Percentiles rank a stretch among this genome's conserved stretches.
Conservation (phyloP, 2,329 filamentous ascomycete genomes). For the Talaromyces atroroseus region DNA sequence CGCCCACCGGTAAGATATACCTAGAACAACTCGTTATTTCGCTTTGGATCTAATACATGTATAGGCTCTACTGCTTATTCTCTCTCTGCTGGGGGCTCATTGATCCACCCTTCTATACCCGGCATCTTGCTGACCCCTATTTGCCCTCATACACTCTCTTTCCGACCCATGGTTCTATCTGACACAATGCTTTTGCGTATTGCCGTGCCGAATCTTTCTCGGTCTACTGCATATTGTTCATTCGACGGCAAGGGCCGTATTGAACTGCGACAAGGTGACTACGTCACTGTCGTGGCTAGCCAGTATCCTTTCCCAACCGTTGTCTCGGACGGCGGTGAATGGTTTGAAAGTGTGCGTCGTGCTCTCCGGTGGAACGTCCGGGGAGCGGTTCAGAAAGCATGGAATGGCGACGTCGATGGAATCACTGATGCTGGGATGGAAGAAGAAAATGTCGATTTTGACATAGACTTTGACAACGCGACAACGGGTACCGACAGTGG, state of each 20-base stretch:
- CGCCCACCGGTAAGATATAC: constrained; percentile 64
- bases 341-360: constrained; percentile 92
- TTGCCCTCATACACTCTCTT: constrained; percentile 93
- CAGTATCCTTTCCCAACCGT: constrained; percentile 98
- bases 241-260: constrained; percentile 97
- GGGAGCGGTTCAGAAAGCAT: constrained; percentile 86
- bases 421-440: constrained; percentile 23
- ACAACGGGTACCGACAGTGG: constrained; percentile 41
- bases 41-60: constrained; percentile 10
- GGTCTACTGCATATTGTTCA: constrained; percentile 90
- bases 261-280: constrained; percentile 86
- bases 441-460: constrained; percentile 64
- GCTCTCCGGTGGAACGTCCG: constrained; percentile 94
- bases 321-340: constrained; percentile 80
- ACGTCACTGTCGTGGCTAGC: constrained; percentile 91
- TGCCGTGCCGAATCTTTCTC: constrained; percentile 74
- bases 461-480: constrained; percentile 77
- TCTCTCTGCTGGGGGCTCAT: constrained; percentile 86
- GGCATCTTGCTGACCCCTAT: constrained; percentile 96
- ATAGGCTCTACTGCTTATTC: constrained; percentile 86
- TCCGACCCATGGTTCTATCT: constrained; percentile 95
- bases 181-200: constrained; percentile 91
- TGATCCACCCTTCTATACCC: constrained; percentile 94
- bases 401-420: constrained; percentile 46
- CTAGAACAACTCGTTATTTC: neutral